Base-by-base conservation (phyloP, 2,329 filamentous ascomycete genomes). In the Neofusicoccum sp. region DNA sequence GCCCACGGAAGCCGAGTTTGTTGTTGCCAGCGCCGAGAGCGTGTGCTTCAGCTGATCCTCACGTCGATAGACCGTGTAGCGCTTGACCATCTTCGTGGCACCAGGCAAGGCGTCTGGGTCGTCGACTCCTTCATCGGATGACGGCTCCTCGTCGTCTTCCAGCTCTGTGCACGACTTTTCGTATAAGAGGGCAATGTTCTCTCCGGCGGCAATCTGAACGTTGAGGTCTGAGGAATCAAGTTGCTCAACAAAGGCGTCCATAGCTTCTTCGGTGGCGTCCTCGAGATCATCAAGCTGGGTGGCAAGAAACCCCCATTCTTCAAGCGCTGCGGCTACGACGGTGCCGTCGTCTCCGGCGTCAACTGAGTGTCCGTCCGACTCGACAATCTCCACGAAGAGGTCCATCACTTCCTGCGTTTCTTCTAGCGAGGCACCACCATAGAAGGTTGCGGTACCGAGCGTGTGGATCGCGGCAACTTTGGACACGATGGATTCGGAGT, bases 221-320 rank as follows among this genome's bases (percentile, higher is more conserved):
- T 83, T 79, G 0, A 86, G 79, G 62, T 91, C 87, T 33, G 81
- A 81, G 71, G 89, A 91, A 62, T 93, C 87, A 16, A 96, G 87
- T 74, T 96, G 92, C 49, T 96, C 91, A 43, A 90, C 86, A 67
- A 96, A 91, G 1, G 88, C 87, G 58, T 95, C 89, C 67, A 95
- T 84, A 14, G 90, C 88, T 30, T 85, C 77, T 64, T 91, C 87
- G 33, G 88, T 90, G 63, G 86, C 82, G 14, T 84, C 82, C 66
- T 90, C 86, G 44, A 92, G 80, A 67, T 93, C 89, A 3, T 92
- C 88, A 6, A 93, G 78, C 63, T 89, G 85, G 3, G 89, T 92
- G 4, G 89, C 89, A 4, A 96, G 82, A 65, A 93, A 89, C 1
- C 88, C 88, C 90, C 91, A 96, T 62, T 88, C 86, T 65, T 89